These are phyloP conservation scores for Pseudogymnoascus sp. DNA, from an alignment of 2,329 filamentous ascomycete genomes.

Conservation along the genomic window DNA sequence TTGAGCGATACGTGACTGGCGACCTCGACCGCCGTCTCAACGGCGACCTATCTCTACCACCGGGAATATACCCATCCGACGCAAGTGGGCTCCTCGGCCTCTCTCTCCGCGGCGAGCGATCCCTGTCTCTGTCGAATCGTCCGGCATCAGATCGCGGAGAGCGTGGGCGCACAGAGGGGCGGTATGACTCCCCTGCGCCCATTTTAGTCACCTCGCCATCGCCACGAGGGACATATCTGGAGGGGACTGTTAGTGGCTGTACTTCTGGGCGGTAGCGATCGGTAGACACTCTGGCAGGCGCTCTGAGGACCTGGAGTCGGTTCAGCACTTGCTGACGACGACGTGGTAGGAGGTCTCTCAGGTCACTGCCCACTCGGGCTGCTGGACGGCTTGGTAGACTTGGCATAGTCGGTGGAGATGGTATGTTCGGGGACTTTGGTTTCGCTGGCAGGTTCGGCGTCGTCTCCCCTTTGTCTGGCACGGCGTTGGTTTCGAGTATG, in stretches of 20 bases:
- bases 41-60: conserved; percentile 23
- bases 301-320: not conserved
- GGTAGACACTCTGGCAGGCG: not conserved
- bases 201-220: conserved; percentile 28
- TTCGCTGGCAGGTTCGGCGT: not conserved
- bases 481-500: not conserved
- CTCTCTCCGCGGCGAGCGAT: conserved; percentile 14
- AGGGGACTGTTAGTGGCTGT: not conserved
- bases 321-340: not conserved
- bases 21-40: conserved; percentile 24
- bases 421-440: not conserved
- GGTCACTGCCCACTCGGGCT: not conserved
- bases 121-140: conserved; percentile 20
- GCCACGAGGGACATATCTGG: conserved; percentile 22
- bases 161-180: conserved; percentile 23
- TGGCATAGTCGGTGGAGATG: not conserved
- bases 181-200: conserved; percentile 28
- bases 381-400: not conserved
- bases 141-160: conserved; percentile 23
- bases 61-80: conserved; percentile 11
- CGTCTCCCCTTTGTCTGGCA: not conserved
- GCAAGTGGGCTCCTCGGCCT: not conserved
- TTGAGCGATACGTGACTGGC: conserved; percentile 19
- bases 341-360: not conserved
- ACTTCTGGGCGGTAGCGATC: not conserved